These are phyloP conservation scores for Byssochlamys sp. DNA, from an alignment of 2,329 filamentous ascomycete species.

Conservation along the genomic window DNA sequence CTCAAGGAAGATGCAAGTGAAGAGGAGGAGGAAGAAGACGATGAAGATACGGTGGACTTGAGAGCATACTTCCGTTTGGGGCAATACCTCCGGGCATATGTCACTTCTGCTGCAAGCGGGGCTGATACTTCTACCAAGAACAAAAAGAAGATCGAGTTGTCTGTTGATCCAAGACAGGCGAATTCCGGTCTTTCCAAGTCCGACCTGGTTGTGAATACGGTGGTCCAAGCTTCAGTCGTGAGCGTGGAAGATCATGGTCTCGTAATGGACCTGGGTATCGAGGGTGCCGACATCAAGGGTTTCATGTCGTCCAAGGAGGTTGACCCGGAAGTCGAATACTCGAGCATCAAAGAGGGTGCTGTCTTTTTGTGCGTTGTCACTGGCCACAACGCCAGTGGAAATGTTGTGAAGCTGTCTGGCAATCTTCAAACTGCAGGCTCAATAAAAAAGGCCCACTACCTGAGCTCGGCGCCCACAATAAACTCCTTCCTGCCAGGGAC, in stretches of 20 bases:
- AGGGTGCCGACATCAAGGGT: slow-evolving; percentile 58
- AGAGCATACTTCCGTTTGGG: slow-evolving; percentile 67
- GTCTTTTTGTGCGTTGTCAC: slow-evolving; percentile 77
- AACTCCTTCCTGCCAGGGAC: slow-evolving; percentile 85
- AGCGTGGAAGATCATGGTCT: slow-evolving; percentile 95
- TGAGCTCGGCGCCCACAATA: slow-evolving; percentile 73
- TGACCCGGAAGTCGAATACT: slow-evolving; percentile 54
- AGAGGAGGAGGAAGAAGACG: slow-evolving; percentile 45
- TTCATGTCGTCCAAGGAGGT: slow-evolving; percentile 82
- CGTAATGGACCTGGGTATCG: slow-evolving; percentile 80
- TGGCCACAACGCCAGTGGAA: slow-evolving; percentile 64
- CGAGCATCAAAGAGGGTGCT: slow-evolving; percentile 67
- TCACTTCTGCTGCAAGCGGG: slow-evolving; percentile 64
- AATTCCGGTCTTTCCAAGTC: slow-evolving; percentile 66
- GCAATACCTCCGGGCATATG: slow-evolving; percentile 77
- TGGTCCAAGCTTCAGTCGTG: slow-evolving; percentile 74
- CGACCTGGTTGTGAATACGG: slow-evolving; percentile 64
- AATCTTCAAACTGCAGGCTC: slow-evolving; percentile 61
- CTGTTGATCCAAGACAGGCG: slow-evolving; percentile 65
- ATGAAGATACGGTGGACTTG: slow-evolving; percentile 57
- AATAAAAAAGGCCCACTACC: slow-evolving; percentile 53
- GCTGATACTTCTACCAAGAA: slow-evolving; percentile 48
- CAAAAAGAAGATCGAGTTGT: slow-evolving; percentile 78
- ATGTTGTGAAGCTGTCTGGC: slow-evolving; percentile 76
- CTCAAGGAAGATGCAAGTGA: slow-evolving; percentile 51